Evolutionary conservation across 2,329 filamentous ascomycete genomes (phyloP), one percentile per base, ranked within the genome.

Genomic region (Aspergillus fijiensis): DNA sequence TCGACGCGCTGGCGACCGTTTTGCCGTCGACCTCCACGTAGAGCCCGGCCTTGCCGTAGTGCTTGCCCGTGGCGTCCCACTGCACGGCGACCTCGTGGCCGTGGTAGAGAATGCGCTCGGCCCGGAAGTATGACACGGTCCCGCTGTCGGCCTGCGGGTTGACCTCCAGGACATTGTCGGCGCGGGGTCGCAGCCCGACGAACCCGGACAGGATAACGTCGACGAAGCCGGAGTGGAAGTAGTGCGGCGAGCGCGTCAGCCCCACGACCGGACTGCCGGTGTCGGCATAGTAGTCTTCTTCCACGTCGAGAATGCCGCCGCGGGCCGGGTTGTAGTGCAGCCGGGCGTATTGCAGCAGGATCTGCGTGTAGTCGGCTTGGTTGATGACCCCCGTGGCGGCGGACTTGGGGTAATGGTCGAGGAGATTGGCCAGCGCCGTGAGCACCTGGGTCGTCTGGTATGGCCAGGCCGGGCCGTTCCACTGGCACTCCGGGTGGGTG

Each of bases 391-490:
- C 59, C 1, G 60, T 51, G 2, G 29, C 58, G 2, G 63, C 67
- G 4, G 66, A 69, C 4, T 75, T 68, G 19, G 69, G 57, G 63
- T 80, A 80, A 55, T 76, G 73, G 48, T 80, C 76, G 1, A 80
- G 72, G 21, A 80, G 66, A 57, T 80, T 80, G 3, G 76, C 75
- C 19, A 80, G 74, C 0, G 70, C 78, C 0, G 73, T 70, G 0
- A 80, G 69, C 1, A 73, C 72, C 49, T 80, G 77, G 0, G 77
- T 80, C 0, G 72, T 77, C 60, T 80, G 78, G 59, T 76, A 80
- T 0, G 78, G 77, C 78, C 78, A 80, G 0, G 75, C 70, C 0
- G 78, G 77, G 1, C 78, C 78, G 47, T 80, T 80, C 78, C 78
- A 80, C 51, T 80, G 78, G 55, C 78, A 80, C 54, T 80, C 78